phyloP scores from a whole-genome alignment of 2,329 filamentous ascomycete species.

The Fusarium illudens region DNA sequence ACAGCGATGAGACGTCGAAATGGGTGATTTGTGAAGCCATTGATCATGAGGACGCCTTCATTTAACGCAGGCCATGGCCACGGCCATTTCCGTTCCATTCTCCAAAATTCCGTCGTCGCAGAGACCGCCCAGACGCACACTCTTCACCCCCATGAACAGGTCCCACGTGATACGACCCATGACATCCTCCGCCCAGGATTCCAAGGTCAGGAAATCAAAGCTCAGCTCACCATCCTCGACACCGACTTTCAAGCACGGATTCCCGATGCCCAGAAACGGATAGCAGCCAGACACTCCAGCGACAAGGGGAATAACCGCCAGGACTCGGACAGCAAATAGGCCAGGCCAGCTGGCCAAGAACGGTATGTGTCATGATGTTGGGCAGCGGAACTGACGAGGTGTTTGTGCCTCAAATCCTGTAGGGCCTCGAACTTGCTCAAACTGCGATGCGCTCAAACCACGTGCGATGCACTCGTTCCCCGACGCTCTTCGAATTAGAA shows the following conservation, averaged over 20 bases:
- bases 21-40: conserved; percentile 24
- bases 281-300: conserved; percentile 9
- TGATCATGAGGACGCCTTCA: conserved; percentile 27
- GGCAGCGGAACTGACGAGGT: conserved; percentile 29
- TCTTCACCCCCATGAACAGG: conserved; percentile 19
- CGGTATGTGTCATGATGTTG: conserved; percentile 33
- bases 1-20: conserved; percentile 15
- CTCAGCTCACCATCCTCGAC: conserved; percentile 23
- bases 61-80: conserved; percentile 7
- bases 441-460: conserved; percentile 12
- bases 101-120: neutral
- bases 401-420: conserved; percentile 5
- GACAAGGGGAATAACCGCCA: conserved; percentile 6
- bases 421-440: conserved; percentile 1
- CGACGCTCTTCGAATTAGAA: conserved; percentile 21
- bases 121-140: conserved; percentile 16
- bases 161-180: conserved; percentile 29
- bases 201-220: conserved; percentile 16
- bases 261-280: conserved; percentile 10
- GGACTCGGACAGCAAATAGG: neutral
- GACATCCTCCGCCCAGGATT: conserved; percentile 14
- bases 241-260: conserved; percentile 36
- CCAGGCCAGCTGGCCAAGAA: neutral
- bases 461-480: neutral
- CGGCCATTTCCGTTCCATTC: neutral